Conservation (phyloP, 805 yeast genomes). For the Sugiyamaella marilandica region DNA sequence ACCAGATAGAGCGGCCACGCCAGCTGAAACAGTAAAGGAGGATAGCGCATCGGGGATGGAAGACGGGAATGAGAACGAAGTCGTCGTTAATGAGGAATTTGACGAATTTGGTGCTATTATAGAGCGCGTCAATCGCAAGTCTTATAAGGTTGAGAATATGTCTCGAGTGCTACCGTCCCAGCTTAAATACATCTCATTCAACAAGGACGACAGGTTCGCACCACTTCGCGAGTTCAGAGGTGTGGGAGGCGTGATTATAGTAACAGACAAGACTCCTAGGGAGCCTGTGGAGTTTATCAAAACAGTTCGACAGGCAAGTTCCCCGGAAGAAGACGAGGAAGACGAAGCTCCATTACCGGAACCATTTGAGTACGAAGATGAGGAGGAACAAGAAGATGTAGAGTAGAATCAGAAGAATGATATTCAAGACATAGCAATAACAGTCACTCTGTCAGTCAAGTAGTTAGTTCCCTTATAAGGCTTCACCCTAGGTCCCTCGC, state of each 20-base stretch:
- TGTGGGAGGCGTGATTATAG: conserved; percentile 33
- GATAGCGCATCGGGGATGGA: conserved; percentile 44
- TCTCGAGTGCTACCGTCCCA: conserved; percentile 89
- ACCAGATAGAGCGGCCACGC: conserved; percentile 5
- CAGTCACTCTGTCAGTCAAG: not conserved
- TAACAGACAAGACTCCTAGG: conserved; percentile 27
- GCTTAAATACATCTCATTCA: conserved; percentile 76
- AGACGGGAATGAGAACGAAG: conserved; percentile 25
- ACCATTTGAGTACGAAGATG: conserved; percentile 35
- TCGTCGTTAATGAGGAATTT: conserved; percentile 19
- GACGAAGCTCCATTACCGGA: conserved; percentile 48
- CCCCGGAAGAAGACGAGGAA: conserved; percentile 66
- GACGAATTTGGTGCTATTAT: conserved; percentile 14
- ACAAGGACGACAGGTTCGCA: conserved; percentile 54
- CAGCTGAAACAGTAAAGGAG: conserved; percentile 34
- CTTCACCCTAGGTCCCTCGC: no score
- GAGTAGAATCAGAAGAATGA: not conserved
- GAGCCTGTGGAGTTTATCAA: conserved; percentile 60
- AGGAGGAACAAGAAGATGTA: conserved; percentile 13
- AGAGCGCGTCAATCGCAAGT: conserved; percentile 22
- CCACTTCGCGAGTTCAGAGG: conserved; percentile 79
- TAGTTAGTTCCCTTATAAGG: no score
- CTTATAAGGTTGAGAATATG: conserved; percentile 66
- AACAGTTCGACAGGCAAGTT: conserved; percentile 82
- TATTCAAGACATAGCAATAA: not conserved